Base-by-base conservation (phyloP, 495 filamentous ascomycete species). In the Cercophora samala region DNA sequence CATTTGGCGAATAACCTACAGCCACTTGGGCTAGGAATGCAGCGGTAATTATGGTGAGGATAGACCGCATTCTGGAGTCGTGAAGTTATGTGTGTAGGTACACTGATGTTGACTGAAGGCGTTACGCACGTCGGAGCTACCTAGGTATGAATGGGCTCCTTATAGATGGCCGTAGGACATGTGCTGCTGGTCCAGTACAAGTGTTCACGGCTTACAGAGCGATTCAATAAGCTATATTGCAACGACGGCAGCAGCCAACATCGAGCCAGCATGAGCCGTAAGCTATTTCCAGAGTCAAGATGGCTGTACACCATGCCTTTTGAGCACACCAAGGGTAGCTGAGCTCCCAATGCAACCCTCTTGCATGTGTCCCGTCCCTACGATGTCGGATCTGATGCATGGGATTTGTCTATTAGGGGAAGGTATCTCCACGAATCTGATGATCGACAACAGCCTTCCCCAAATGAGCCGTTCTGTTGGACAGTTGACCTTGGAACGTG, bases 271-370 rank as follows among this genome's bases (percentile, higher is more conserved):
- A 56, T 19, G 13, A 5, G 19, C 9, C 9, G 13, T 46, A 46
- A 46, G 37, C 15, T 46, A 46, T 46, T 46, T 46, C 18, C 22
- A 23, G 53, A 56, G 4, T 56, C 5, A 18, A 11, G n/a, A 19
- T 9, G 53, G 53, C 22, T 56, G n/a, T 23, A 8, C n/a, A 21
- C n/a, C 4, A 21, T 56, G 22, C 13, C n/a, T 23, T 56, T 9
- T 4, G 53, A 56, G 22, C 8, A 56, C 19, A 13, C 6, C 15
- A 23, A 6, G 6, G 8, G n/a, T 8, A 56, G 53, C 22, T 23
- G 53, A 69, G 53, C 23, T 56, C 15, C 53, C 22, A 23, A 23
- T 56, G 53, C 22, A 56, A 56, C 53, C 53, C n/a, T 23, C 53
- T 15, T 56, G n/a, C n/a, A 56, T 56, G 13, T 21, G 53, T 56